Evolutionary conservation across 2,329 filamentous ascomycete genomes (phyloP), one percentile per base, ranked within the genome.

Genomic region (Fusarium sp.): DNA sequence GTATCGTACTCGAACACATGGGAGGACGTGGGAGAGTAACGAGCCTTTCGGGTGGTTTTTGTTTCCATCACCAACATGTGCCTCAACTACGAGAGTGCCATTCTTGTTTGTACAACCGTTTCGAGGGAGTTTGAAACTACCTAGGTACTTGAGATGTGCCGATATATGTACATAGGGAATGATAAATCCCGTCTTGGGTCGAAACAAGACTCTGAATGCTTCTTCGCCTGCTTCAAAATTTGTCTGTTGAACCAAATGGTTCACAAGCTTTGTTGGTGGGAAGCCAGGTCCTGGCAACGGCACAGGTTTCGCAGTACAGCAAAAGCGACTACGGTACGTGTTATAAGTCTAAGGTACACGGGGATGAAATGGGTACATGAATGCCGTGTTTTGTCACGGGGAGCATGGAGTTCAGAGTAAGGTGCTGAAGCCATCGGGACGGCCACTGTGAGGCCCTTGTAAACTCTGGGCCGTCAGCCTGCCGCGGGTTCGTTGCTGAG

Each of bases 1-100:
- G 51, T 41, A 56, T 52, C 65, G 48, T 75, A 71, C 77, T 58
- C 71, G 55, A 66, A 68, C 75, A 76, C 75, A 79, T 76, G 74
- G 77, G 51, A 60, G 36, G n/a, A 54, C 15, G 41, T 31, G 48
- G 69, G 69, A 73, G 74, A 75, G 63, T 42, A 69, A 79, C 77
- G 57, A 44, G 22, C 5, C 15, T n/a, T 17, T 28, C 13, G 63
- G 48, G 77, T 77, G 75, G 28, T 55, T 35, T 42, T 63, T 48
- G 24, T 24, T 38, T n/a, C 22, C 33, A 18, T 36, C 33, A 35
- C 20, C 28, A 36, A 39, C 33, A 36, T 55, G 48, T 35, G 61
- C 24, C 63, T 48, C 33, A 33, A 39, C 54, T 39, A 26, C 26
- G 24, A 59, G 42, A 51, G 33, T 17, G 44, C 20, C 26, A 49